These are phyloP conservation scores for Talaromyces nanjingensis DNA, from an alignment of 495 filamentous ascomycete genomes.

Conservation along the genomic window DNA sequence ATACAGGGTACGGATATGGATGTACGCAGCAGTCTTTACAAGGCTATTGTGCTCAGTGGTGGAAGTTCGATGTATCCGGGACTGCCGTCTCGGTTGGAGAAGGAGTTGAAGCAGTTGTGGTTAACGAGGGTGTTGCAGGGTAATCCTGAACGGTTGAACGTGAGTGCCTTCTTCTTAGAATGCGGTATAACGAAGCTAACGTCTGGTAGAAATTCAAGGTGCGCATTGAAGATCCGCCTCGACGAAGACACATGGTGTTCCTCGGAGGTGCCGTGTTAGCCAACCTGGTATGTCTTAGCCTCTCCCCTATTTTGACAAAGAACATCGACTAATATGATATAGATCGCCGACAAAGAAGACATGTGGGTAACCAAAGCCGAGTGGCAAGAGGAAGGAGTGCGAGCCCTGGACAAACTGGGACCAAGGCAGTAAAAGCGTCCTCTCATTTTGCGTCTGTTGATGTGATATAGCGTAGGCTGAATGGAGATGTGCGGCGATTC, in stretches of 20 bases:
- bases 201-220: slow-evolving; percentile 88
- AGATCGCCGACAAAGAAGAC: slow-evolving; percentile 94
- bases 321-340: not conserved
- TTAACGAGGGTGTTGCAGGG: slow-evolving; percentile 82
- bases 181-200: slow-evolving; percentile 14
- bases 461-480: slow-evolving; percentile 8
- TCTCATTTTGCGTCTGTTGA: not conserved
- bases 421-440: slow-evolving; percentile 45
- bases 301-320: not conserved
- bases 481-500: not conserved
- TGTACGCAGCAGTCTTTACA: slow-evolving; percentile 86
- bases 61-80: slow-evolving; percentile 99
- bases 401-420: slow-evolving; percentile 84
- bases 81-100: slow-evolving; percentile 87
- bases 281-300: slow-evolving; percentile 61
- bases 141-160: slow-evolving; percentile 83
- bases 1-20: slow-evolving; percentile 96
- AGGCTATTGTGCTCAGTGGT: slow-evolving; percentile 92
- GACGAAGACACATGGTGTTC: slow-evolving; percentile 98
- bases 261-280: slow-evolving; percentile 92
- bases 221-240: slow-evolving; percentile 93
- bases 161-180: slow-evolving; percentile 27
- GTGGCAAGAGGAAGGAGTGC: slow-evolving; percentile 90
- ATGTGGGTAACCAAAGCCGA: slow-evolving; percentile 99
- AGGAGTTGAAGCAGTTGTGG: slow-evolving; percentile 98